These are phyloP conservation scores for Austroboletus eburneus DNA, from an alignment of 768 basidiomycete species.

Conservation along the genomic window DNA sequence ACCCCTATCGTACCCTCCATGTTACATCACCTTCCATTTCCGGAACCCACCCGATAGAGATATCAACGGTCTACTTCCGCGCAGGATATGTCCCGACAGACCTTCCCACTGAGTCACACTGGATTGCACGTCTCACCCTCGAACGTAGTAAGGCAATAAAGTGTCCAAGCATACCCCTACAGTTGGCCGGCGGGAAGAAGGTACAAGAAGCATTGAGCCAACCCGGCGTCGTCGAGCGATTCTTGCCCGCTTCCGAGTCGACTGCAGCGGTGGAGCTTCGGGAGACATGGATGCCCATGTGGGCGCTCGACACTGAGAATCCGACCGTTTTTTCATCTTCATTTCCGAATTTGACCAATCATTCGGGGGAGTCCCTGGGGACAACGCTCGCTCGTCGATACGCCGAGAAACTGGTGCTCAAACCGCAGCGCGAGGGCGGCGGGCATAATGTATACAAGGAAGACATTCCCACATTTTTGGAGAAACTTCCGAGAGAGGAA, in stretches of 20 bases:
- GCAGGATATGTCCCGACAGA: conserved; percentile 84
- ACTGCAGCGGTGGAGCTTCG: conserved; percentile 46
- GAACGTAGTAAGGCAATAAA: conserved; percentile 87
- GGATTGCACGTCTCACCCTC: conserved; percentile 68
- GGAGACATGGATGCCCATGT: conserved; percentile 87
- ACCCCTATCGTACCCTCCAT: conserved; percentile 41
- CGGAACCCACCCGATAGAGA: conserved; percentile 43
- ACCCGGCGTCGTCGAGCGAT: conserved; percentile 68
- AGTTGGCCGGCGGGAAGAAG: conserved; percentile 96
- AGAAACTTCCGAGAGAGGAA: conserved; percentile 52
- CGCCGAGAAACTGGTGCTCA: conserved; percentile 70
- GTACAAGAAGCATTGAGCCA: conserved; percentile 84
- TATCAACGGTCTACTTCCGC: conserved; percentile 89
- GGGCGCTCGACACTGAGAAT: conserved; percentile 52
- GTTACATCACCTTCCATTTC: conserved; percentile 24
- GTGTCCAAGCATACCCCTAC: conserved; percentile 85
- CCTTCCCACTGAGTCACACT: conserved; percentile 63
- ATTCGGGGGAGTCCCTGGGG: conserved; percentile 17
- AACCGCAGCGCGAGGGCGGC: conserved; percentile 97
- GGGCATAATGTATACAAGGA: conserved; percentile 93
- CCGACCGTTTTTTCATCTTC: background rate
- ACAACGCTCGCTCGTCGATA: conserved; percentile 20
- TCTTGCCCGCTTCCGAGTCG: conserved; percentile 44
- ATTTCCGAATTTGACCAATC: background rate
- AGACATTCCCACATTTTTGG: conserved; percentile 76